These are phyloP conservation scores for Aschersonia sp. DNA, from an alignment of 2,329 filamentous ascomycete species.

Conservation along the genomic window DNA sequence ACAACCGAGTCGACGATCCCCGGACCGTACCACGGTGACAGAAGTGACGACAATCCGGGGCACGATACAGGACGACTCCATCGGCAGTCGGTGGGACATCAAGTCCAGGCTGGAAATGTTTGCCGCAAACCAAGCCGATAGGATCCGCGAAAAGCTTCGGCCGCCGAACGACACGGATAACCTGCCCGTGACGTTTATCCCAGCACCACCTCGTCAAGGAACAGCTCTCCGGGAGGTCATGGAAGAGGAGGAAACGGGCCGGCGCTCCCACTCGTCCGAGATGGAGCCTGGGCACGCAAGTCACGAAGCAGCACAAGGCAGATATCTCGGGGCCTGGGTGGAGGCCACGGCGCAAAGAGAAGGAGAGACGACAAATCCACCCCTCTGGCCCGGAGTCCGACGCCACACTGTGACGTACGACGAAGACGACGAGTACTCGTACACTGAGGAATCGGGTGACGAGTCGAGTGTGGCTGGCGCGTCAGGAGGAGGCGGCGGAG, in stretches of 20 bases:
- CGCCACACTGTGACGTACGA: slow-evolving; percentile 15
- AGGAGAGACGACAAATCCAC: slow-evolving; percentile 18
- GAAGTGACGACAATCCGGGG: background rate
- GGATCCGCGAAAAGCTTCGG: slow-evolving; percentile 39
- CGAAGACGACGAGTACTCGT: slow-evolving; percentile 18
- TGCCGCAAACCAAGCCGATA: slow-evolving; percentile 45
- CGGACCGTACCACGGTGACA: background rate
- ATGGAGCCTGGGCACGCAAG: slow-evolving; percentile 6
- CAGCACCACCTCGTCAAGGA: slow-evolving; percentile 43
- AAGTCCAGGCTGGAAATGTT: slow-evolving; percentile 44
- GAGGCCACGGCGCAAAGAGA: slow-evolving; percentile 9
- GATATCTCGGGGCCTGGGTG: slow-evolving; percentile 1
- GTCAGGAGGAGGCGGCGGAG: background rate
- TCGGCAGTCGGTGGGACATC: slow-evolving; percentile 36
- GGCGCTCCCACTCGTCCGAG: slow-evolving; percentile 3
- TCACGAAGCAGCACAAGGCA: slow-evolving; percentile 10
- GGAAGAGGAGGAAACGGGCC: slow-evolving; percentile 31
- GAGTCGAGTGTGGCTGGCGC: background rate
- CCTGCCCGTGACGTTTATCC: slow-evolving; percentile 45
- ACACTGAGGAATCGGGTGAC: slow-evolving; percentile 4
- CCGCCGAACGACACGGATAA: slow-evolving; percentile 38
- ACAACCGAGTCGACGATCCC: background rate
- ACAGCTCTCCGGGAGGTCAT: slow-evolving; percentile 40
- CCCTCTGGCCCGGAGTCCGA: slow-evolving; percentile 27
- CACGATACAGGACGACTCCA: slow-evolving; percentile 7